A percentile compares a stretch with the other conserved stretches of the same genome.
Evolutionary conservation across 31 red algal species (phyloP).

Genomic region (Endocladia muricata): DNA sequence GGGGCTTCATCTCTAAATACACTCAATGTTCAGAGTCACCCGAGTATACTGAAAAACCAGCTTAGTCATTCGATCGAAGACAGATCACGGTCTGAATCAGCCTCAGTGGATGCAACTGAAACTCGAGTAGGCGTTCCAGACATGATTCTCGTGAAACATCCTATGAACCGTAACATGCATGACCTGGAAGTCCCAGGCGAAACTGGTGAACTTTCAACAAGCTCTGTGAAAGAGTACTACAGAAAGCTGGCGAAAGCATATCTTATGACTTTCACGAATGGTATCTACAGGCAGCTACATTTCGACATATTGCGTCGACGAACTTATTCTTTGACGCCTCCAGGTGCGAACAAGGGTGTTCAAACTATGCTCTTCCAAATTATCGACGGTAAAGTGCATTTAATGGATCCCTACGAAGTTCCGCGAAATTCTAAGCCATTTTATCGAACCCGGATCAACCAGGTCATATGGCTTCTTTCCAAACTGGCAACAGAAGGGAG

Average conservation of each 20-base stretch:
- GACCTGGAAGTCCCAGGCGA: slow-evolving; percentile 48
- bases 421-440: slow-evolving; percentile 75
- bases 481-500: slow-evolving; percentile 55
- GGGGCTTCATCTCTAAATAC: not conserved
- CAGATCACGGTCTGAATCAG: not conserved
- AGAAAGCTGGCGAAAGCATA: slow-evolving; percentile 60
- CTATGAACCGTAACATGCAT: slow-evolving; percentile 59
- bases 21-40: not conserved
- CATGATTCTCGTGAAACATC: slow-evolving; percentile 22
- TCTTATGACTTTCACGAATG: slow-evolving; percentile 49
- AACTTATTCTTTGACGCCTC: slow-evolving; percentile 75
- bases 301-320: slow-evolving; percentile 66
- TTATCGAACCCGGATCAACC: slow-evolving; percentile 79
- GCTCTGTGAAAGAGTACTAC: slow-evolving; percentile 54
- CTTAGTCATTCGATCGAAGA: not conserved
- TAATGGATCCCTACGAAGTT: slow-evolving; percentile 89
- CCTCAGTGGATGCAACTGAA: not conserved
- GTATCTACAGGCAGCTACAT: slow-evolving; percentile 61
- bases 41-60: not conserved
- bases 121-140: not conserved
- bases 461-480: slow-evolving; percentile 77
- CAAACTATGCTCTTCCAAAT: slow-evolving; percentile 84
- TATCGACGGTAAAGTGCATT: slow-evolving; percentile 67
- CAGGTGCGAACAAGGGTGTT: slow-evolving; percentile 86
- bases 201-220: slow-evolving; percentile 31